Evolutionary conservation across 768 basidiomycete genomes (phyloP).

Genomic region (Suillus alpinus): DNA sequence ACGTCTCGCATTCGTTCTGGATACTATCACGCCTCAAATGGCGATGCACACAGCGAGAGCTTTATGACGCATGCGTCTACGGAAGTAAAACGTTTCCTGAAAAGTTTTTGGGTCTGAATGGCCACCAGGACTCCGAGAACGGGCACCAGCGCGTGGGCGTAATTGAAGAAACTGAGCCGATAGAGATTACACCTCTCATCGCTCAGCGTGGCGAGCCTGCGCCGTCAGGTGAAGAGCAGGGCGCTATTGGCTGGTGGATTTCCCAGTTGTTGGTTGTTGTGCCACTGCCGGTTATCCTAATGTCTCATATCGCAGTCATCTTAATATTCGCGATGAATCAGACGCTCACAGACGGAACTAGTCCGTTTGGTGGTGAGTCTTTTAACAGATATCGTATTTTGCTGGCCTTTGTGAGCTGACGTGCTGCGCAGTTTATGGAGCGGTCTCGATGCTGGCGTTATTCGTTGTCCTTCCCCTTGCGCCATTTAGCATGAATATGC

Average conservation of each 20-base stretch:
- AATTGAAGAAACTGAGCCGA: no score
- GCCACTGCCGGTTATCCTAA: slow-evolving; percentile 49
- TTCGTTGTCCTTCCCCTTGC: slow-evolving; percentile 57
- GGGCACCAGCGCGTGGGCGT: no score
- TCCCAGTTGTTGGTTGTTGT: slow-evolving; percentile 54
- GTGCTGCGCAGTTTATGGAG: slow-evolving; percentile 45
- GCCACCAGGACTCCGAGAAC: no score
- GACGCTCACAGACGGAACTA: slow-evolving; percentile 57
- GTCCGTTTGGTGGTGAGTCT: slow-evolving; percentile 45
- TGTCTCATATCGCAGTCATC: no score
- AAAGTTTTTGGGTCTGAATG: slow-evolving; percentile 45
- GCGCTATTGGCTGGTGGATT: slow-evolving; percentile 51
- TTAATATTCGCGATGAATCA: no score
- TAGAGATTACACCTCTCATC: no score
- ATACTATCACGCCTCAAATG: slow-evolving; percentile 4
- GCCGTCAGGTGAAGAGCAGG: slow-evolving; percentile 11
- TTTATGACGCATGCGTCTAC: slow-evolving; percentile 18
- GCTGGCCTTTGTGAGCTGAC: not conserved
- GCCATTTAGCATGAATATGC: slow-evolving; percentile 60
- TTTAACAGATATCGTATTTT: not conserved
- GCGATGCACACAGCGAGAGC: slow-evolving; percentile 6
- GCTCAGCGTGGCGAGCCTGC: no score
- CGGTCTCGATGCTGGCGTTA: slow-evolving; percentile 43
- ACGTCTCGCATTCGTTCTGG: no score
- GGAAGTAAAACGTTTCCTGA: slow-evolving; percentile 25